phyloP scores from a whole-genome alignment of 441 rosid species.

The Gossypium lobatum region DNA sequence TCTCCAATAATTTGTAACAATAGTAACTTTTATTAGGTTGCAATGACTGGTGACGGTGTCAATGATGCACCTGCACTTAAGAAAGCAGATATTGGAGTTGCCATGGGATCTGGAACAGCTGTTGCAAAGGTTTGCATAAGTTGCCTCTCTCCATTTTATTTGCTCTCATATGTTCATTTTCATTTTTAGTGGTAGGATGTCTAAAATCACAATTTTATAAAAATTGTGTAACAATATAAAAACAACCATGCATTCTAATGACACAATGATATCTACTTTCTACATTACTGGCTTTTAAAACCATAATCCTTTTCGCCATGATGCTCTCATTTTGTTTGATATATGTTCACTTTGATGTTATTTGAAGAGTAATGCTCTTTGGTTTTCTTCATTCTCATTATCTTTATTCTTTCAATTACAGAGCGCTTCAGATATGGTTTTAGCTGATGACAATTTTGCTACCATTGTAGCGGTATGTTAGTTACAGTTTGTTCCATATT shows the following conservation, averaged over 20 bases:
- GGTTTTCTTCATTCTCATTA: background rate
- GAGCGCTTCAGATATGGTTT: slow-evolving; percentile 99
- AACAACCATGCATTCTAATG: background rate
- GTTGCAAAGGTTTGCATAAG: slow-evolving; percentile 79
- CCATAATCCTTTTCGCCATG: background rate
- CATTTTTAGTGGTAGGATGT: background rate
- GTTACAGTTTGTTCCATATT: slow-evolving; percentile 12
- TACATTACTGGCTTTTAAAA: background rate
- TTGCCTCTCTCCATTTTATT: background rate
- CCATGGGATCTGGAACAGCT: slow-evolving; percentile 99
- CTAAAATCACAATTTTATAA: background rate
- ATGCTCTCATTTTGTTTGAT: background rate
- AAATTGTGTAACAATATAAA: background rate
- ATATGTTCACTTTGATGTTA: slow-evolving; percentile 1
- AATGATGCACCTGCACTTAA: slow-evolving; percentile 98
- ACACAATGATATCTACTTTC: background rate
- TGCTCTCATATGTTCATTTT: background rate
- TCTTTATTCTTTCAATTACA: slow-evolving; percentile 34
- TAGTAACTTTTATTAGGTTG: slow-evolving; percentile 54
- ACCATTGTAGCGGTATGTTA: slow-evolving; percentile 83
- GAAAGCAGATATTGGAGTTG: slow-evolving; percentile 98
- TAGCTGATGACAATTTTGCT: slow-evolving; percentile 99
- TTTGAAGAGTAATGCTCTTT: background rate
- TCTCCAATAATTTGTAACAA: background rate
- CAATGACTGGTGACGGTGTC: slow-evolving; percentile 99